Conservation (phyloP, 140 eudicot genomes). For the Stevia rebaudiana region DNA sequence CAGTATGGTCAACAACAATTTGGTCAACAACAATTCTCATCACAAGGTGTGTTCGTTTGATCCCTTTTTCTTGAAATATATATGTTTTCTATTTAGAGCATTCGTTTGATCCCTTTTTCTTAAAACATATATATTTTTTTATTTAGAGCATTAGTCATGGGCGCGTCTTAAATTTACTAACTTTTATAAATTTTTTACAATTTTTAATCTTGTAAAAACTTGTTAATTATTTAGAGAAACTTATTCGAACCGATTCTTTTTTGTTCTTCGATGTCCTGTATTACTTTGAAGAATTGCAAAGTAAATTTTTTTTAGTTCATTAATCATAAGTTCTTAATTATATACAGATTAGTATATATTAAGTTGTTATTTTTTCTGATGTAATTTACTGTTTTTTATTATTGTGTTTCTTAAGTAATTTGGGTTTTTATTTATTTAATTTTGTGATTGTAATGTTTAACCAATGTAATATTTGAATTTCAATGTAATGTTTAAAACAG, state of each 20-base stretch:
- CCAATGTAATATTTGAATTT: neutral
- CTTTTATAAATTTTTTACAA: neutral
- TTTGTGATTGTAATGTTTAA: neutral
- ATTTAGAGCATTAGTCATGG: neutral
- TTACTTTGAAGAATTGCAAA: neutral
- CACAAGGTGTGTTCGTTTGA: constrained; percentile 50
- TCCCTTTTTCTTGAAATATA: neutral
- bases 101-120: neutral
- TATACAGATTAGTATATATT: neutral
- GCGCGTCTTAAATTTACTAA: neutral
- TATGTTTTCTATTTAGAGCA: neutral
- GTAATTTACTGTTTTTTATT: neutral
- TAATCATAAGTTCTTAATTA: neutral
- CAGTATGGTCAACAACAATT: constrained; percentile 40
- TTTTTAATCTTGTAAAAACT: no score
- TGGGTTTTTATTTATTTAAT: neutral
- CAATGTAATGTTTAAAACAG: neutral
- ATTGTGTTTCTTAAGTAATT: neutral
- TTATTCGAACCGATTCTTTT: neutral
- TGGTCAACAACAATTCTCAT: constrained; percentile 32
- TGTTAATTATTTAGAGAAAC: neutral
- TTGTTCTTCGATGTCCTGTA: neutral
- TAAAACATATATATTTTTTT: neutral
- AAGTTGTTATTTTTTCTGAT: neutral
- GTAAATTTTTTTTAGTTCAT: constrained; percentile 1